Evolutionary conservation across 371 early-diverging fungal species (phyloP).

Genomic region (Mortierella polycephala): DNA sequence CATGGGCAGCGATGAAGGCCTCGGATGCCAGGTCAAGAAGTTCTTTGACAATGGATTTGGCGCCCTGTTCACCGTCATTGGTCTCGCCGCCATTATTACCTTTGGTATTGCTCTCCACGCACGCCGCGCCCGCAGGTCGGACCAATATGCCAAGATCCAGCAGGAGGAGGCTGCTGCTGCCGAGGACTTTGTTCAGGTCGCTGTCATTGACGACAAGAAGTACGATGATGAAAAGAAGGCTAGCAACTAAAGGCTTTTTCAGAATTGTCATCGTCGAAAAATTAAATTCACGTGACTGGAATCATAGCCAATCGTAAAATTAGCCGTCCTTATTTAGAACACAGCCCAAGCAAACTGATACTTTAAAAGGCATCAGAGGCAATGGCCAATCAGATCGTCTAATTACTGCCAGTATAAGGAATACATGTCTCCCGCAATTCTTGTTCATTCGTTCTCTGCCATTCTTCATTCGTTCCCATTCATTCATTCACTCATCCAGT

Average conservation of each 20-base stretch:
- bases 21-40: slow-evolving; percentile 26
- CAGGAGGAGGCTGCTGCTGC: slow-evolving; percentile 19
- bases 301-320: no score
- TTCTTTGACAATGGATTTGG: slow-evolving; percentile 32
- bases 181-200: slow-evolving; percentile 44
- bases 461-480: no score
- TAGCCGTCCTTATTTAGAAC: no score
- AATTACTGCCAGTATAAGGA: no score
- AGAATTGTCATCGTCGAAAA: no score
- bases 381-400: no score
- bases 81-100: slow-evolving; percentile 19
- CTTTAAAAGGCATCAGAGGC: no score
- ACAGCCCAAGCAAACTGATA: no score
- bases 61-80: slow-evolving; percentile 12
- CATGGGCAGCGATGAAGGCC: background rate
- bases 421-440: no score
- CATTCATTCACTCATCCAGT: no score
- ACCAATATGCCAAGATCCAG: slow-evolving; percentile 46
- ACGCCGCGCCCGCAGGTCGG: slow-evolving; percentile 26
- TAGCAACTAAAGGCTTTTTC: slow-evolving; percentile 1
- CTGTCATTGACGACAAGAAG: slow-evolving; percentile 45
- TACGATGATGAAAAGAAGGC: slow-evolving; percentile 40
- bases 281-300: no score
- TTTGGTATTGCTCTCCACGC: slow-evolving; percentile 29
- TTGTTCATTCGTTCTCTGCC: no score